Evolutionary conservation across 2,329 filamentous ascomycete species (phyloP).

Genomic region (Colletotrichum truncatum): DNA sequence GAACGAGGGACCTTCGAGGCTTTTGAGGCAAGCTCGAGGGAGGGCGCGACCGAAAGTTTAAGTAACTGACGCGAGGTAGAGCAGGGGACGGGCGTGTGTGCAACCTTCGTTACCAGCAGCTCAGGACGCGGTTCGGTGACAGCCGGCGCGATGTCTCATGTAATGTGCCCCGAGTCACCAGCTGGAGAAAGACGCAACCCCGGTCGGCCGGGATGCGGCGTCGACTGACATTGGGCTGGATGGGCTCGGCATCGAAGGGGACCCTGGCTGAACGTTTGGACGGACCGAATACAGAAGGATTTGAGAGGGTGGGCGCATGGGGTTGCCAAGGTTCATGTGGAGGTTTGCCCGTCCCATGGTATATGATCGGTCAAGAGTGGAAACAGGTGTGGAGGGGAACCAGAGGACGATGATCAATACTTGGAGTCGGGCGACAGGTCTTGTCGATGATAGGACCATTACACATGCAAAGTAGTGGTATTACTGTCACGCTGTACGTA

Average conservation of each 20-base stretch:
- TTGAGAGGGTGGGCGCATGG: slow-evolving; percentile 28
- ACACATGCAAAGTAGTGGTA: neutral
- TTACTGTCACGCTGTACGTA: neutral
- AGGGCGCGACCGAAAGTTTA: slow-evolving; percentile 12
- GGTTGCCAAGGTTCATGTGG: slow-evolving; percentile 23
- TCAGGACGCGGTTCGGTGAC: slow-evolving; percentile 1
- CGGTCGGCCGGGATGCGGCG: slow-evolving; percentile 11
- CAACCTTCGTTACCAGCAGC: neutral
- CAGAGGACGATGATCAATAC: slow-evolving; percentile 15
- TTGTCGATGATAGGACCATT: neutral
- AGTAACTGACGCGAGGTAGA: neutral
- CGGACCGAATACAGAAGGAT: slow-evolving; percentile 29
- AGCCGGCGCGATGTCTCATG: slow-evolving; percentile 3
- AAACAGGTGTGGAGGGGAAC: slow-evolving; percentile 4
- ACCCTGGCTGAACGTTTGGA: slow-evolving; percentile 15
- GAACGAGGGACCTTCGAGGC: neutral
- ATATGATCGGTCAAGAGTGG: slow-evolving; percentile 5
- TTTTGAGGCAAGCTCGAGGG: neutral
- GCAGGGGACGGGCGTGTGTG: neutral
- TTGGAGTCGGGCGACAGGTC: neutral
- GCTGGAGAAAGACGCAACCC: neutral
- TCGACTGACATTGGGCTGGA: slow-evolving; percentile 26
- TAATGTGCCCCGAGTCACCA: neutral
- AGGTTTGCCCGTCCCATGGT: slow-evolving; percentile 19
- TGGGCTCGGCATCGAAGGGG: neutral